phyloP scores from a whole-genome alignment of 2,329 filamentous ascomycete species.

The Teratosphaeria zuluensis region DNA sequence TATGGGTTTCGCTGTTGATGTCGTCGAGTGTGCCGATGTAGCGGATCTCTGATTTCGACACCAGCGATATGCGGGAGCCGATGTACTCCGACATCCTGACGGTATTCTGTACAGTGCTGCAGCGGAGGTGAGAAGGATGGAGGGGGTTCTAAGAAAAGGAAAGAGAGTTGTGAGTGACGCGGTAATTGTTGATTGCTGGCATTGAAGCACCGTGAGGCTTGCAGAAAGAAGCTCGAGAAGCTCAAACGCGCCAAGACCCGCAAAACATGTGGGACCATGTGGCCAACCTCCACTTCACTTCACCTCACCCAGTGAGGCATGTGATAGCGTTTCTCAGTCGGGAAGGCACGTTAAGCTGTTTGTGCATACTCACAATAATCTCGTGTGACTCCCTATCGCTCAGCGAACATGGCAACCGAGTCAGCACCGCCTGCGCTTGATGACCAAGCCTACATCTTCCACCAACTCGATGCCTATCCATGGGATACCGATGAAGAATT shows the following conservation, averaged over 20 bases:
- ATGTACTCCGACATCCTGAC: slow-evolving; percentile 51
- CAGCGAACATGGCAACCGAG: neutral
- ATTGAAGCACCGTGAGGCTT: neutral
- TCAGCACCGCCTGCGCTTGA: neutral
- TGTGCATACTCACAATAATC: neutral
- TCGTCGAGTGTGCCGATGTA: slow-evolving; percentile 94
- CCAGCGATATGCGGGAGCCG: slow-evolving; percentile 85
- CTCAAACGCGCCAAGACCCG: neutral
- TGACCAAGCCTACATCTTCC: slow-evolving; percentile 35
- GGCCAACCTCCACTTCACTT: neutral
- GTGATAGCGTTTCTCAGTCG: neutral
- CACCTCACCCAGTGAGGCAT: neutral
- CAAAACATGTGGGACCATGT: neutral
- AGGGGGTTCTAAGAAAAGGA: neutral
- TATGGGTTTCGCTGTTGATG: slow-evolving; percentile 95
- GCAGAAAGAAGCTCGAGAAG: neutral
- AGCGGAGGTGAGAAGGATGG: neutral
- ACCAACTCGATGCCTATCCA: slow-evolving; percentile 54
- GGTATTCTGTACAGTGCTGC: neutral
- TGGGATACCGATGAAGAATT: slow-evolving; percentile 62
- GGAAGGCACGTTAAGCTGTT: neutral
- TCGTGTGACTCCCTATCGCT: neutral
- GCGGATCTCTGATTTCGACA: slow-evolving; percentile 96
- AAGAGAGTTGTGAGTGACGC: neutral
- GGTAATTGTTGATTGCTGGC: neutral